A percentile compares a stretch with the other conserved stretches of the same genome.
These are phyloP conservation scores for Antitrichia curtipendula DNA, from an alignment of 225 moss, liverwort and hornwort species.

Conservation along the genomic window DNA sequence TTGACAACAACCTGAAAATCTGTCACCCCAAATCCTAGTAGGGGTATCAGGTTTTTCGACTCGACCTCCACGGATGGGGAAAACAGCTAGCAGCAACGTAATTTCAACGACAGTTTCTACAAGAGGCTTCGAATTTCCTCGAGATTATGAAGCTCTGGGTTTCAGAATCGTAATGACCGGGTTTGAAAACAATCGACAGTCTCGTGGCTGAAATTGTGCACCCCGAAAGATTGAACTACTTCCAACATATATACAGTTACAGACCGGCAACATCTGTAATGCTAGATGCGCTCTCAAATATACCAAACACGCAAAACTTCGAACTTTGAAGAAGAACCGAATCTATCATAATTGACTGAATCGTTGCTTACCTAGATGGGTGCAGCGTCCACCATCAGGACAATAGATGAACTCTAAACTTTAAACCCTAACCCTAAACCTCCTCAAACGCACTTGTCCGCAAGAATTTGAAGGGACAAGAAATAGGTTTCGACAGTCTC, in stretches of 20 bases:
- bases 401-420: neutral
- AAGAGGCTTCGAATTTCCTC: neutral
- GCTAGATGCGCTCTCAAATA: neutral
- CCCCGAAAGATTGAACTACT: neutral
- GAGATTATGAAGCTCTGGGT: neutral
- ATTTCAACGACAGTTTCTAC: neutral
- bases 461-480: neutral
- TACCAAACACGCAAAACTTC: neutral
- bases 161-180: neutral
- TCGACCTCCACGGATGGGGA: neutral
- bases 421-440: neutral
- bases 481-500: neutral
- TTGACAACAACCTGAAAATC: neutral
- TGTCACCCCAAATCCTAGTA: neutral
- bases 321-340: neutral
- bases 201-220: neutral
- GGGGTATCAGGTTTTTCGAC: no score
- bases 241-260: neutral
- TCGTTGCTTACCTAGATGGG: neutral
- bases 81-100: neutral
- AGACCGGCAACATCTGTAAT: neutral
- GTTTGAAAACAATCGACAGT: neutral
- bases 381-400: neutral
- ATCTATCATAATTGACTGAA: neutral
- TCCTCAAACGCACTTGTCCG: no score